Evolutionary conservation across 371 early-diverging fungal genomes (phyloP), one percentile per base, ranked within the genome.

Genomic region (Nematocida sp.): DNA sequence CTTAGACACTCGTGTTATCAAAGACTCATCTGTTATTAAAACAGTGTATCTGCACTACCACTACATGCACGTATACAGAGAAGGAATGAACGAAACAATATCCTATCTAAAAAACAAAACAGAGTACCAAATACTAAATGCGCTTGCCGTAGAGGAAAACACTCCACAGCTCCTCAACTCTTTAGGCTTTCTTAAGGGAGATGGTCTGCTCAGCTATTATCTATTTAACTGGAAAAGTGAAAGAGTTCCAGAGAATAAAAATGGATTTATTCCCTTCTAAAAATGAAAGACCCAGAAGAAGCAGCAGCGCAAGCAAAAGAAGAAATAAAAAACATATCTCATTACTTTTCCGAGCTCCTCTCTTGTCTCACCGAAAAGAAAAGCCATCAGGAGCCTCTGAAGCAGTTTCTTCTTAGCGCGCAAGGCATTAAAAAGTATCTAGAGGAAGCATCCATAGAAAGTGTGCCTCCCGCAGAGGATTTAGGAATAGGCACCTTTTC

Each of bases 151-250:
- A 26, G 75, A 63, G 47, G 49, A 48, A 13, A 71, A 75, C 35
- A 71, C 69, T 33, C 28, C 30, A 13, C 2, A 45, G n/a, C 60
- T 75, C 39, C 47, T 82, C 26, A 38, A 48, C 7, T 36, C 45
- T 2, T 26, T 55, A 2, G 78, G 63, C 5, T 82, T 82, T 50
- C 53, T 67, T 9, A 38, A 35, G 26, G 82, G 82, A 5, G 75
- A 66, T 53, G 82, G 82, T 40, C 51, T 55, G 16, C 47, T 82
- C 1, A 78, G 79, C 32, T 82, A 82, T 71, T 82, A 82, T 77
- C 65, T 82, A 1, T 82, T 77, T 50, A 82, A 82, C 78, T 82
- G 78, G 78, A 67, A 78, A 11, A 67, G 50, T n/a, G 50, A 39
- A 18, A 11, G 25, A 23, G 55, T 77, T 20, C 32, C 11, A 1